Evolutionary conservation across 768 basidiomycete genomes (phyloP).

Genomic region (Porpolomopsis calyptriformis): DNA sequence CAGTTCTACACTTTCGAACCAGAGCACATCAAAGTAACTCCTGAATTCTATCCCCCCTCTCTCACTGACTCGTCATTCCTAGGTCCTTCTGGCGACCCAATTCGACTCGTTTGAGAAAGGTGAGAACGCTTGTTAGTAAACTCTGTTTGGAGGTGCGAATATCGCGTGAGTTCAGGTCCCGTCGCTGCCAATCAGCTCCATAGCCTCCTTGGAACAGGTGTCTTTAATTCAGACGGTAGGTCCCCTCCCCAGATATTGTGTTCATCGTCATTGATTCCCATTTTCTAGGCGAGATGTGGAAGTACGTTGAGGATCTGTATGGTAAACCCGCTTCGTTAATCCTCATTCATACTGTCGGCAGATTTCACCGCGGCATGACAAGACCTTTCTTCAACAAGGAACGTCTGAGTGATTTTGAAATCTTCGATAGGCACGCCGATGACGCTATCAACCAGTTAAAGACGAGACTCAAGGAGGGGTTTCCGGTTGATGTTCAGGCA

Average conservation of each 20-base stretch:
- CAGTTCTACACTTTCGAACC: conserved; percentile 37
- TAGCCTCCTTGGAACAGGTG: conserved; percentile 41
- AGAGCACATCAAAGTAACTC: conserved; percentile 34
- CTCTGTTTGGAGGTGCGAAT: conserved; percentile 2
- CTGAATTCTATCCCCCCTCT: neutral
- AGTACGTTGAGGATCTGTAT: conserved; percentile 26
- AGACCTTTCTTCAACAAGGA: conserved; percentile 63
- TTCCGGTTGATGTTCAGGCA: conserved; percentile 53
- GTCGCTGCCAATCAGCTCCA: conserved; percentile 18
- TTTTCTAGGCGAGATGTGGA: conserved; percentile 55
- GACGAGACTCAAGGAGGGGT: conserved; percentile 32
- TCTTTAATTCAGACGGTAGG: conserved; percentile 52
- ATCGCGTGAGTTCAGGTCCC: conserved; percentile 14
- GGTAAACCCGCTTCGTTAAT: too few species aligned
- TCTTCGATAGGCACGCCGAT: conserved; percentile 45
- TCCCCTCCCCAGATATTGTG: neutral
- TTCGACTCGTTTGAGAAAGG: conserved; percentile 40
- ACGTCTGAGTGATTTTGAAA: conserved; percentile 50
- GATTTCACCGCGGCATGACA: conserved; percentile 39
- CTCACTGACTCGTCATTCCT: neutral
- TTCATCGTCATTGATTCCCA: neutral
- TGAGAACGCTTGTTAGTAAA: conserved; percentile 6
- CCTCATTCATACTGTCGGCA: too few species aligned
- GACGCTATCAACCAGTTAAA: conserved; percentile 36
- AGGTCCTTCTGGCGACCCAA: conserved; percentile 36